Evolutionary conservation across 371 early-diverging fungal genomes (phyloP), one percentile per base, ranked within the genome.

Genomic region (Mortierella sp.): DNA sequence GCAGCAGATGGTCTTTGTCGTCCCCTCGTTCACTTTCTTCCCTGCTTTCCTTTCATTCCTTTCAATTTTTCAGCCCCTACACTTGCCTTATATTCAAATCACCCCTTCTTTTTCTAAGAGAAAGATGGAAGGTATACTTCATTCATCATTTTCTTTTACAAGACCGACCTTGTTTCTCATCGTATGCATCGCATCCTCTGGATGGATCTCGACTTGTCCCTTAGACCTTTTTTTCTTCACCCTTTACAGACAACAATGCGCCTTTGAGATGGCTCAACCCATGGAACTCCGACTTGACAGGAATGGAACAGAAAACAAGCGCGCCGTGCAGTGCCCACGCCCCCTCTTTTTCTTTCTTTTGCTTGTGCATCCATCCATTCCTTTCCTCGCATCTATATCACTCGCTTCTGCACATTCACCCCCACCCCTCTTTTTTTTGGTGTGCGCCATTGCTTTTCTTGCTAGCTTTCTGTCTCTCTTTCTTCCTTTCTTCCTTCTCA

Each of bases 321-420:
- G 37, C 67, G 40, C 67, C 67, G 67, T 67, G 67, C 67, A 67
- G 67, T 67, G 67, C 67, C 67, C 67, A 67, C 67, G 67, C 40
- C 67, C 40, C 67, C 21, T 67, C 19, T 9, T 40, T 67, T 34
- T 5, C 19, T 61, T 8, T 34, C 19, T 34, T 34, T 34, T 31
- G 31, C 19, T 34, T 40, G 40, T 67, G 67, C 43, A 67, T 40
- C 67, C 67, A 67, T 24, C 19, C 67, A 24, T 40, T 19, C 24
- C 40, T 19, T 5, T 31, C 26, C 61, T 59, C 26, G 26, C 59
- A 16, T 61, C 34, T 61, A 61, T 31, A 11, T 5, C 34, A 61
- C 34, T 57, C 13, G 11, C 28, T 57, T 28, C 57, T 61, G 61
- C 61, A n/a, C n/a, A n/a, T n/a, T n/a, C n/a, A n/a, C n/a, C 6